These are phyloP conservation scores for Penicillium paradoxum DNA, from an alignment of 495 filamentous ascomycete genomes.

Conservation along the genomic window DNA sequence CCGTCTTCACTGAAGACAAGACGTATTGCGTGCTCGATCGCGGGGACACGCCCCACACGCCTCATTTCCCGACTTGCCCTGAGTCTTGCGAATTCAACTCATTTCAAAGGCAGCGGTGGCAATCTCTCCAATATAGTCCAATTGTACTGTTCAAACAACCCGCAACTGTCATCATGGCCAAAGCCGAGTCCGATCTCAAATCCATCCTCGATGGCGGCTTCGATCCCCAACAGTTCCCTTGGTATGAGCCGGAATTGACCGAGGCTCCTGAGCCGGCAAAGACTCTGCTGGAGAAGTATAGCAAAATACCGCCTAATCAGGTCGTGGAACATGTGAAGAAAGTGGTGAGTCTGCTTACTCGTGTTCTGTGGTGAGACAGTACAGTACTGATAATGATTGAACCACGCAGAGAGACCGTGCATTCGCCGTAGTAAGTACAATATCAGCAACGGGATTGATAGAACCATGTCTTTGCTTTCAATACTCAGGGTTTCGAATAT, in stretches of 20 bases:
- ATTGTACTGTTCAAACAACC: not conserved
- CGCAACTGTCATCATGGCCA: constrained; percentile 8
- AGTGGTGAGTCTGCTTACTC: constrained; percentile 32
- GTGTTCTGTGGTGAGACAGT: too few relatives aligned
- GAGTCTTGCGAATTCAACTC: too few relatives aligned
- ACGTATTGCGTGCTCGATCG: too few relatives aligned
- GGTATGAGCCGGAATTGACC: constrained; percentile 15
- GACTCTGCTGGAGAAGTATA: constrained; percentile 43
- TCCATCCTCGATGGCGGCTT: constrained; percentile 10
- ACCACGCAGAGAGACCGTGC: constrained; percentile 15
- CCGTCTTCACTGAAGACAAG: too few relatives aligned
- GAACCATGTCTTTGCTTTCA: too few relatives aligned
- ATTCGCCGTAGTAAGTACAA: constrained; percentile 16
- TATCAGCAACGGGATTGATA: too few relatives aligned
- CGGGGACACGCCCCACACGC: too few relatives aligned
- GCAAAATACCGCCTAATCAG: constrained; percentile 37
- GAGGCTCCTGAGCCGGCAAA: constrained; percentile 20
- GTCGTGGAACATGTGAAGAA: constrained; percentile 44
- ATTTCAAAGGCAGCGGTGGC: too few relatives aligned
- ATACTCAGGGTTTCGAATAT: not conserved
- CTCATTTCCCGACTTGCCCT: too few relatives aligned
- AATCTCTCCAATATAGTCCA: too few relatives aligned
- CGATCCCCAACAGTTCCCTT: constrained; percentile 10
- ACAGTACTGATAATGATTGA: not conserved
- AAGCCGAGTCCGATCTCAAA: constrained; percentile 10